Evolutionary conservation across 2,329 filamentous ascomycete genomes (phyloP), one percentile per base, ranked within the genome.

Genomic region (Diaporthe citri): DNA sequence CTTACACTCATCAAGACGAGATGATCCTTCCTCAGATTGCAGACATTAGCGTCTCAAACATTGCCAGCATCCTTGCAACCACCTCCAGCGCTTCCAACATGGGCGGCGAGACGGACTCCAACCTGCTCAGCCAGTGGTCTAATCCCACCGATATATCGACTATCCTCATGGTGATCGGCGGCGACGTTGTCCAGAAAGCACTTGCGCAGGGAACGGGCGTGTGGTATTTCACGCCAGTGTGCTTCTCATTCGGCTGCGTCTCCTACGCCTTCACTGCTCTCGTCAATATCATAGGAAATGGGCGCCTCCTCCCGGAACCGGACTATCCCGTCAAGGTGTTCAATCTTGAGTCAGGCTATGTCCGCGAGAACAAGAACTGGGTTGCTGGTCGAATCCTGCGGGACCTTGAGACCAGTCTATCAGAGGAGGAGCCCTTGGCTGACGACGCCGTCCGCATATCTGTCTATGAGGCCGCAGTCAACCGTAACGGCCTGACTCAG

Each of bases 401-500:
- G 3, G 48, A 52, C 48, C 22, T 52, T 25, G 48, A 52, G 48
- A 52, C 48, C 12, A 52, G 22, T 52, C n/a, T 52, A 5, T 52
- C 48, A 5, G 48, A 52, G n/a, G 48, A 52, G n/a, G 48, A 52
- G 48, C 48, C 48, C n/a, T 15, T 52, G 48, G 48, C 22, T 1
- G 48, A 25, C 48, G 48, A 52, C 15, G 48, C 48, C n/a, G 28
- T 52, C n/a, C 48, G 48, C 22, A 52, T 52, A 17, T 52, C 48
- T n/a, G 48, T 52, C 48, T 52, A 52, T 52, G 48, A 52, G 48
- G 48, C 48, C n/a, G 48, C 48, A n/a, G 48, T 52, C 22, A 52
- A 52, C 48, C 48, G 48, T 22, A 52, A 52, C n/a, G 22, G n/a
- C n/a, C 48, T 52, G 3, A 52, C 48, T 1, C 48, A 52, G 48